These are phyloP conservation scores for Cladosporium sp. DNA, from an alignment of 2,329 filamentous ascomycete genomes.

Conservation along the genomic window DNA sequence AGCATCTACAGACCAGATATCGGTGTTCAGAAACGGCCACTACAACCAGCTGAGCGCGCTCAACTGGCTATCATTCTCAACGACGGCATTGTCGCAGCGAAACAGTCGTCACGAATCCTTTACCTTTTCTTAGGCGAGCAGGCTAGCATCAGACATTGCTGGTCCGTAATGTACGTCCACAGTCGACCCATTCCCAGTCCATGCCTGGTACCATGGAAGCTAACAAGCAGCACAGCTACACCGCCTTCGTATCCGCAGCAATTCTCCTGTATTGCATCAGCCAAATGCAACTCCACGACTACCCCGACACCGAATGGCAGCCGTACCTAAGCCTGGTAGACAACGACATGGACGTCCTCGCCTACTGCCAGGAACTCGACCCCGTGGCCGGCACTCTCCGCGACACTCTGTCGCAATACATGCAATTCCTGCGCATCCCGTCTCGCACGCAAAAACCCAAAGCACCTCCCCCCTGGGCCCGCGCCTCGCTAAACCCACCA, in stretches of 20 bases:
- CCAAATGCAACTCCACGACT: slow-evolving; percentile 10
- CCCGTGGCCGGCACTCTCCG: slow-evolving; percentile 4
- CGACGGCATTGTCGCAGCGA: slow-evolving; percentile 4
- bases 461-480: neutral
- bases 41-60: slow-evolving; percentile 2
- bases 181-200: neutral
- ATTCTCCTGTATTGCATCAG: slow-evolving; percentile 7
- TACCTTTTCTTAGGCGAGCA: slow-evolving; percentile 9
- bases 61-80: slow-evolving; percentile 2
- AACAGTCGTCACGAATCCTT: neutral
- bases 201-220: neutral
- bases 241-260: slow-evolving; percentile 6
- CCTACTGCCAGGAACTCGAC: slow-evolving; percentile 8
- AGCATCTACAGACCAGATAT: slow-evolving; percentile 1
- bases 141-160: slow-evolving; percentile 6
- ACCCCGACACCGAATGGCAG: slow-evolving; percentile 3
- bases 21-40: neutral
- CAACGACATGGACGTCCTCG: slow-evolving; percentile 7
- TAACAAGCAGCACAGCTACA: neutral
- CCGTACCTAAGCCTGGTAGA: slow-evolving; percentile 1
- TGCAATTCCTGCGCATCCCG: slow-evolving; percentile 9
- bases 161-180: slow-evolving; percentile 3
- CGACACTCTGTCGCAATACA: slow-evolving; percentile 9
- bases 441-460: neutral
- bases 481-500: neutral